These are phyloP conservation scores for Pulicaria dysenterica DNA, from an alignment of 129 eudicot genomes.

Conservation along the genomic window DNA sequence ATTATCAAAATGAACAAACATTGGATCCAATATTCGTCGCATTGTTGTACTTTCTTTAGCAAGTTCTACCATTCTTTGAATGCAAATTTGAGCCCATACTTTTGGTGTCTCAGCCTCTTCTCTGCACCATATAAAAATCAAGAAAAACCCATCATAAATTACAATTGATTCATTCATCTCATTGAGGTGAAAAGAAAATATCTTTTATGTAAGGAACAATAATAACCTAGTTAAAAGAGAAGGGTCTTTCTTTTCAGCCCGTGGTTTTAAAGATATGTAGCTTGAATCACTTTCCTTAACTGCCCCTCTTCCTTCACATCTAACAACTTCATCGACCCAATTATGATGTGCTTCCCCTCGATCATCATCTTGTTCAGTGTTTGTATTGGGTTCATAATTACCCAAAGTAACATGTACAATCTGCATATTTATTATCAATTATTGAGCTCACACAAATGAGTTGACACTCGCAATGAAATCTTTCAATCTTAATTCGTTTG, in stretches of 20 bases:
- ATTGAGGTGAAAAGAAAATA: neutral
- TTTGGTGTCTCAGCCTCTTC: constrained; percentile 85
- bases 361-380: constrained; percentile 53
- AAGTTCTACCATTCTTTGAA: constrained; percentile 87
- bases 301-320: constrained; percentile 71
- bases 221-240: constrained; percentile 66
- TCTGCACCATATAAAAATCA: constrained; percentile 40
- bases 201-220: neutral
- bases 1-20: constrained; percentile 78
- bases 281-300: constrained; percentile 52
- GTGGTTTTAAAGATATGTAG: constrained; percentile 47
- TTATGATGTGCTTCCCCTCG: constrained; percentile 78
- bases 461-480: neutral
- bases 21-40: constrained; percentile 84
- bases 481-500: neutral
- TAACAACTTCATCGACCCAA: constrained; percentile 95
- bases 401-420: constrained; percentile 70
- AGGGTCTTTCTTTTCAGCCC: constrained; percentile 77
- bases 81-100: constrained; percentile 93
- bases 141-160: neutral
- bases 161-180: neutral
- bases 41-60: constrained; percentile 87
- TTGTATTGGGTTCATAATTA: constrained; percentile 55
- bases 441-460: too few relatives aligned
- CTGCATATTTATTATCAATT: constrained; percentile 33